These are phyloP conservation scores for Ascoidea rubescens DNA, from an alignment of 805 yeast species.

Conservation along the genomic window DNA sequence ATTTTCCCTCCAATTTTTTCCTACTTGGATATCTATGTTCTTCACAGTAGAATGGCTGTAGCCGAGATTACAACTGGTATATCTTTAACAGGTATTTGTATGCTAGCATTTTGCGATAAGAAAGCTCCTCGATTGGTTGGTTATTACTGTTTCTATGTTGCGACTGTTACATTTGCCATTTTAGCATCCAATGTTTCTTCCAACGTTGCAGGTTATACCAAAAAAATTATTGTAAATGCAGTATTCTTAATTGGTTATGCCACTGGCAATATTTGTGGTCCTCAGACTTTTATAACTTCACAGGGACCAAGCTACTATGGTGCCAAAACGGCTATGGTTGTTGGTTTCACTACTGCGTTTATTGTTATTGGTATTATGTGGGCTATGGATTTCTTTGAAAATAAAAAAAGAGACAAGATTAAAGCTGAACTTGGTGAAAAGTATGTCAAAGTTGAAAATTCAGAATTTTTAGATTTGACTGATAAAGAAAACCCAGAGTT, in stretches of 20 bases:
- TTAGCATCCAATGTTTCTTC: constrained; percentile 20
- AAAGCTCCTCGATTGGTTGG: constrained; percentile 13
- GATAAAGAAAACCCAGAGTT: constrained; percentile 28
- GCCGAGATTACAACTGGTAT: background rate
- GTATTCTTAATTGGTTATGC: constrained; percentile 33
- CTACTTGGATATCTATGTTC: constrained; percentile 2
- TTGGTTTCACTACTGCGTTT: constrained; percentile 18
- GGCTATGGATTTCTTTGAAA: constrained; percentile 20
- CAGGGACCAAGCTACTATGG: constrained; percentile 31
- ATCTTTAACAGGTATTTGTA: constrained; percentile 12
- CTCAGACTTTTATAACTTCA: constrained; percentile 29
- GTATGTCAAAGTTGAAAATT: constrained; percentile 14
- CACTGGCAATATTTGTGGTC: constrained; percentile 42
- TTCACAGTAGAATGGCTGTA: background rate
- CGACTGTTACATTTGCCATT: too few relatives aligned
- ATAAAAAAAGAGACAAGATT: constrained; percentile 22
- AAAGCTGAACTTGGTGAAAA: constrained; percentile 12
- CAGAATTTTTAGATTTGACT: constrained; percentile 27
- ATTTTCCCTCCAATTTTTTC: constrained; percentile 23
- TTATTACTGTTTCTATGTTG: constrained; percentile 5
- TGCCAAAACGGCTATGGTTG: constrained; percentile 28
- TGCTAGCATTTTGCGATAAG: constrained; percentile 29
- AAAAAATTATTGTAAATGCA: constrained; percentile 34
- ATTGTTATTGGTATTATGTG: constrained; percentile 17
- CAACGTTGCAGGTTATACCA: constrained; percentile 44